phyloP scores from a whole-genome alignment of 192 early-diverging fungal species.

The Lunasporangiospora selenospora region DNA sequence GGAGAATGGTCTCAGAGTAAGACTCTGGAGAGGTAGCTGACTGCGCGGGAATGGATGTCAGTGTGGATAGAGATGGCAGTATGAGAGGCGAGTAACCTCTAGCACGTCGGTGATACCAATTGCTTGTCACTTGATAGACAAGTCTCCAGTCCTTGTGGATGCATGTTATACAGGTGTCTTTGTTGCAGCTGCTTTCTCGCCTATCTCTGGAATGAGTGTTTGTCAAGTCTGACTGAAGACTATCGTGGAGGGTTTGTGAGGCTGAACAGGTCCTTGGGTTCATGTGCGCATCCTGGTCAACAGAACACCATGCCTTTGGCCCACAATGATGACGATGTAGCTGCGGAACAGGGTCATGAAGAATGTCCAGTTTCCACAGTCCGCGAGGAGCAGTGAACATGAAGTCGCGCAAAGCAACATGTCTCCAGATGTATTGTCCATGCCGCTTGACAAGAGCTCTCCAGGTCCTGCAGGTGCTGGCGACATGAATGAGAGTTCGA shows the following conservation, averaged over 20 bases:
- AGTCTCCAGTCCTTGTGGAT: slow-evolving; percentile 53
- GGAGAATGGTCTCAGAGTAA: neutral
- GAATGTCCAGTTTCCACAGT: slow-evolving; percentile 37
- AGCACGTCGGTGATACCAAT: slow-evolving; percentile 53
- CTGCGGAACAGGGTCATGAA: slow-evolving; percentile 18
- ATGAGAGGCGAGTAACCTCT: slow-evolving; percentile 41
- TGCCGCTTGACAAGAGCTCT: slow-evolving; percentile 18
- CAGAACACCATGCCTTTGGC: too few species aligned
- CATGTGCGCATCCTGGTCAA: too few species aligned
- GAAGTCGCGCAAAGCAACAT: slow-evolving; percentile 16
- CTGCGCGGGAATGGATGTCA: slow-evolving; percentile 10
- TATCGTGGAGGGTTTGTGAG: too few species aligned
- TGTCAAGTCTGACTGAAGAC: too few species aligned
- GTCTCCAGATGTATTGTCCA: slow-evolving; percentile 32
- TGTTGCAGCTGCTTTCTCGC: too few species aligned
- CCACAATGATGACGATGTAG: too few species aligned
- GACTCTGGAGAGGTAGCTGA: neutral
- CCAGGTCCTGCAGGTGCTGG: slow-evolving; percentile 23
- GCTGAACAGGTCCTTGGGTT: too few species aligned
- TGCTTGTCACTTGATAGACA: slow-evolving; percentile 50
- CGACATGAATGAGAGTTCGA: slow-evolving; percentile 20
- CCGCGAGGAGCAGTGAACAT: slow-evolving; percentile 27
- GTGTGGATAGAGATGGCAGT: slow-evolving; percentile 24
- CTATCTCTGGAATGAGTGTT: too few species aligned
- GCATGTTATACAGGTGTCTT: too few species aligned